Conservation (phyloP, 1,284 basidiomycete genomes). For the Fomitopsis betulina region DNA sequence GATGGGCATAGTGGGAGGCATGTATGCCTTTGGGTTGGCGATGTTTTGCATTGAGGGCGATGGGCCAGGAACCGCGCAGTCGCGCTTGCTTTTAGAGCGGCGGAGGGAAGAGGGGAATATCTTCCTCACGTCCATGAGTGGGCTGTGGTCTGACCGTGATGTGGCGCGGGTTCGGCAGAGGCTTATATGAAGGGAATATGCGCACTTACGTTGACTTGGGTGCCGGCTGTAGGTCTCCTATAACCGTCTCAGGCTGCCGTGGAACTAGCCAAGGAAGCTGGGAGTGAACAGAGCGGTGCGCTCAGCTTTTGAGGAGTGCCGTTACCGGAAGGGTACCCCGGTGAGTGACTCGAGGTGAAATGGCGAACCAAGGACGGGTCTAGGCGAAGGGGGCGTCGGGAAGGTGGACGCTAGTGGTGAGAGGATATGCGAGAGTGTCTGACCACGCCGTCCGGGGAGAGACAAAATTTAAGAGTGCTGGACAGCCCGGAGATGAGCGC, state of each 20-base stretch:
- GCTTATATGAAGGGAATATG: neutral
- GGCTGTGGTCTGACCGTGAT: neutral
- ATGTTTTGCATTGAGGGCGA: neutral
- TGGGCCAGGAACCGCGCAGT: neutral
- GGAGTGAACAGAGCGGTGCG: neutral
- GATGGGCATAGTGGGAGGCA: conserved; percentile 14
- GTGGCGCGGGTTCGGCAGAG: neutral
- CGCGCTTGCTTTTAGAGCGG: neutral
- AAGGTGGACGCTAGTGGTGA: neutral
- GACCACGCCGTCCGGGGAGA: neutral
- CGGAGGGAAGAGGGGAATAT: neutral
- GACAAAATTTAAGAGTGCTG: neutral
- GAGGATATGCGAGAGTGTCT: neutral
- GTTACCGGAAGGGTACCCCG: neutral
- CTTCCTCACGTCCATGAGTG: neutral
- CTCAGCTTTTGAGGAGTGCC: neutral
- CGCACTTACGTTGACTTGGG: neutral
- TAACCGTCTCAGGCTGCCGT: neutral
- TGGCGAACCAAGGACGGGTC: neutral
- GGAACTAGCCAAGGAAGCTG: neutral
- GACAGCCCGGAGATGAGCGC: conserved; percentile 2
- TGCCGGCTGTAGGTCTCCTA: neutral
- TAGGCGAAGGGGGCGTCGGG: neutral
- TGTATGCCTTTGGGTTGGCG: neutral
- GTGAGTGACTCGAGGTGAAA: neutral